A percentile compares a stretch with the other conserved stretches of the same genome.
These are phyloP conservation scores for Leccinum variicolor DNA, from an alignment of 768 basidiomycete species.

Conservation along the genomic window DNA sequence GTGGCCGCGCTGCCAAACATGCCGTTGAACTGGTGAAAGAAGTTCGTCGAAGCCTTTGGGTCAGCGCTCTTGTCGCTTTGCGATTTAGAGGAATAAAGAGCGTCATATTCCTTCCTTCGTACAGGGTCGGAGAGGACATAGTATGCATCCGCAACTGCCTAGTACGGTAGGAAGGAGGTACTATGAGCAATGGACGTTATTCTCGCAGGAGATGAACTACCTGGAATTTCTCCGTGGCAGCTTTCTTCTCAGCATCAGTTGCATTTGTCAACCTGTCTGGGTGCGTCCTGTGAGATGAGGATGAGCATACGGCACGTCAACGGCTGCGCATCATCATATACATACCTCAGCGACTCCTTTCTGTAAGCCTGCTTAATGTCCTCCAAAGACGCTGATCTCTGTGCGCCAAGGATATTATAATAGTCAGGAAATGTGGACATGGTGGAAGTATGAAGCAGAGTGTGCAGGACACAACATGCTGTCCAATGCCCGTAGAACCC, in stretches of 20 bases:
- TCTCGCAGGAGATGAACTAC: constrained; percentile 31
- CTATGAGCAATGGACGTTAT: background rate
- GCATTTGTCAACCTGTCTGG: constrained; percentile 80
- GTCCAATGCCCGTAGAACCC: constrained; percentile 1
- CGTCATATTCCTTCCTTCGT: constrained; percentile 71
- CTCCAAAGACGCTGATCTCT: constrained; percentile 58
- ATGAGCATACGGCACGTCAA: constrained; percentile 9
- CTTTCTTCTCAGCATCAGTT: constrained; percentile 63
- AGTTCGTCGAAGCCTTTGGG: constrained; percentile 64
- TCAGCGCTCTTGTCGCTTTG: constrained; percentile 52
- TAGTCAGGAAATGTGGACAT: constrained; percentile 84
- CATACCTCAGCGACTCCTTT: constrained; percentile 70
- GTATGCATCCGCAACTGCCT: constrained; percentile 90
- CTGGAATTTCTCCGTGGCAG: constrained; percentile 84
- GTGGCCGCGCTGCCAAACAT: constrained; percentile 55
- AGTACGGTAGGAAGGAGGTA: background rate
- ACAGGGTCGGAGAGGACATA: constrained; percentile 84
- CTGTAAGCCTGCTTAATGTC: constrained; percentile 77
- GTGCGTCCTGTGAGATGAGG: constrained; percentile 60
- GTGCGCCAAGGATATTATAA: constrained; percentile 58
- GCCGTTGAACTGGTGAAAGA: constrained; percentile 73
- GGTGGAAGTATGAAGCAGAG: constrained; percentile 21
- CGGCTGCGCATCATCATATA: background rate
- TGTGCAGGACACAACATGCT: constrained; percentile 8
- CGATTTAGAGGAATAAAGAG: constrained; percentile 54